phyloP scores from a whole-genome alignment of 2,329 filamentous ascomycete species.

The Nemania abortiva region DNA sequence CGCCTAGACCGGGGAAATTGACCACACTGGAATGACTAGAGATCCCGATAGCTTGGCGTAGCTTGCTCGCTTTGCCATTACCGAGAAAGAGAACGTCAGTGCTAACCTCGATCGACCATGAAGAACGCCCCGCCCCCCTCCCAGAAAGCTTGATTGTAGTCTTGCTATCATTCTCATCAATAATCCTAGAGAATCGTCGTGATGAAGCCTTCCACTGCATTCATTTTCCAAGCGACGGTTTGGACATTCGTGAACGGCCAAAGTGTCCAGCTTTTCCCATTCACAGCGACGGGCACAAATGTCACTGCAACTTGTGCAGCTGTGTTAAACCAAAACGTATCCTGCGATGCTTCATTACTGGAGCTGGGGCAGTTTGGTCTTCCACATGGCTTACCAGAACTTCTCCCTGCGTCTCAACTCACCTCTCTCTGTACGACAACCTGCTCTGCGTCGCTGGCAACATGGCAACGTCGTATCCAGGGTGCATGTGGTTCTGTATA shows the following conservation, averaged over 20 bases:
- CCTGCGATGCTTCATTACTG: constrained; percentile 16
- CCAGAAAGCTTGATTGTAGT: too few species aligned
- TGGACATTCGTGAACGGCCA: constrained; percentile 8
- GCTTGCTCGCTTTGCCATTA: too few species aligned
- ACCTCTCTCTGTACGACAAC: constrained; percentile 16
- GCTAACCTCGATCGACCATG: too few species aligned
- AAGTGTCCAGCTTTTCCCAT: constrained; percentile 9
- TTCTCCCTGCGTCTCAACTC: constrained; percentile 11
- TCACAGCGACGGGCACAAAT: not conserved
- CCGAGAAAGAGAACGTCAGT: too few species aligned
- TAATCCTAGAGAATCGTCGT: not conserved
- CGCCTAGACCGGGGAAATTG: too few species aligned
- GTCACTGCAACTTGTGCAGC: not conserved
- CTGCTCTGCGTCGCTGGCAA: constrained; percentile 2
- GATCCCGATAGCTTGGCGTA: too few species aligned
- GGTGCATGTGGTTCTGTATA: constrained; percentile 14
- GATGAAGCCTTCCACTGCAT: constrained; percentile 15
- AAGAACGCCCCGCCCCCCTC: too few species aligned
- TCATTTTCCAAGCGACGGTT: constrained; percentile 4
- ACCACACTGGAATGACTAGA: too few species aligned
- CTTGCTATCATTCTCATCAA: too few species aligned
- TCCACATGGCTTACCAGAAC: constrained; percentile 6
- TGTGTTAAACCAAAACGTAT: constrained; percentile 15
- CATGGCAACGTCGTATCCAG: constrained; percentile 14
- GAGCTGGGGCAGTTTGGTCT: constrained; percentile 2